Base-by-base conservation (phyloP, 2,329 filamentous ascomycete genomes). In the Eurotiales sp. region DNA sequence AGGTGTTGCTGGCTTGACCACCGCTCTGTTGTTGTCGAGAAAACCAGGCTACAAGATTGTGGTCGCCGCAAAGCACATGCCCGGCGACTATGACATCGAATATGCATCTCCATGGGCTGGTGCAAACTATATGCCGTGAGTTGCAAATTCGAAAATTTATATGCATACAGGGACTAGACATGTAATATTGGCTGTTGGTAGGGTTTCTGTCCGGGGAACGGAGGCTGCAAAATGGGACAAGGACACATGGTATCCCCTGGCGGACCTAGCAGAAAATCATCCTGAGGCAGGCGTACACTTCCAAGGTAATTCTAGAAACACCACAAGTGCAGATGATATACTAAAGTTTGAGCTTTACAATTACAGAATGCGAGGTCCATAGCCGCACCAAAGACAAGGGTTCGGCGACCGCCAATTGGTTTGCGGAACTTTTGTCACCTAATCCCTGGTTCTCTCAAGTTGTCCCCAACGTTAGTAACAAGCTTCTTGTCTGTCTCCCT, bases 61-160 rank as follows among this genome's bases (percentile, higher is more conserved):
- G 0, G 76, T 95, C 29, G 75, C 89, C 23, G 86, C 89, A 4
- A 95, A 92, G 64, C 87, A 95, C 66, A 92, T 96, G 86, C 91
- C 91, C 0, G 91, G 91, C 25, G 91, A 96, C 73, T 93, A 91
- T 68, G 87, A 92, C 58, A 86, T 91, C 59, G 87, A 95, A 75
- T 96, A 96, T 68, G 85, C 88, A 1, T 93, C 88, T 8, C 90
- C 89, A 1, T 95, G 88, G 87, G 90, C 90, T 3, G 90, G 90
- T 12, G 89, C 88, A 55, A 92, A 93, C 63, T 85, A 84, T 62
- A 68, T 87, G 54, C 89, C 87, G 84, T 88, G 61, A 55, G 84
- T n/a, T n/a, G n/a, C n/a, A n/a, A n/a, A n/a, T n/a, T 27, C 25
- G 25, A 27, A 36, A 37, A 37, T 10, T 19, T 36, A n/a, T n/a